Conservation (phyloP, 345 rosid genomes). For the Hypericum perforatum region DNA sequence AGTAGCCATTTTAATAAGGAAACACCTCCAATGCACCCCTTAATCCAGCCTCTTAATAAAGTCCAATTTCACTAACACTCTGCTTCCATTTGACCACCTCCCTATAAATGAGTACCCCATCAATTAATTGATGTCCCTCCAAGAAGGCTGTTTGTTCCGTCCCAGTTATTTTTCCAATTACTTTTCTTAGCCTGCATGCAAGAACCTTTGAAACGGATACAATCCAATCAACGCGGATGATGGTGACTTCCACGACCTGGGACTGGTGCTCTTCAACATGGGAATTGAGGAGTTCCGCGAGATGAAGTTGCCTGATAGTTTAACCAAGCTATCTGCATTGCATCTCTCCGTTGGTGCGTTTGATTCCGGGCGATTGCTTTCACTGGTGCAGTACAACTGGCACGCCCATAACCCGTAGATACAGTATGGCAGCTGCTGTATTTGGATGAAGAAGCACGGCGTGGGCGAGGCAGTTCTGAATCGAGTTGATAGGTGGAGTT, state of each 20-base stretch:
- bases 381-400: constrained; percentile 16
- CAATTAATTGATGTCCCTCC: too few relatives aligned
- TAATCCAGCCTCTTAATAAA: too few relatives aligned
- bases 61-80: too few relatives aligned
- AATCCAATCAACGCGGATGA: neutral
- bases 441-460: constrained; percentile 32
- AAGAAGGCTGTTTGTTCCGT: too few relatives aligned
- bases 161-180: too few relatives aligned
- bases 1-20: too few relatives aligned
- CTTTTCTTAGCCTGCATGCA: too few relatives aligned
- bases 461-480: constrained; percentile 17
- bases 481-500: constrained; percentile 13
- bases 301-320: constrained; percentile 19
- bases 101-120: too few relatives aligned
- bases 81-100: too few relatives aligned
- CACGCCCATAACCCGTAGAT: constrained; percentile 6
- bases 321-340: constrained; percentile 6
- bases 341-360: constrained; percentile 12
- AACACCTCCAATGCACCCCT: too few relatives aligned
- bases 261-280: constrained; percentile 16
- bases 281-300: constrained; percentile 18
- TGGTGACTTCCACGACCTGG: neutral
- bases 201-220: constrained; percentile 37
- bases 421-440: constrained; percentile 9
- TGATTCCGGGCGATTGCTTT: constrained; percentile 4